Evolutionary conservation across 306 rosid genomes (phyloP), one percentile per base, ranked within the genome.

Genomic region (Sechiopsis laciniata): DNA sequence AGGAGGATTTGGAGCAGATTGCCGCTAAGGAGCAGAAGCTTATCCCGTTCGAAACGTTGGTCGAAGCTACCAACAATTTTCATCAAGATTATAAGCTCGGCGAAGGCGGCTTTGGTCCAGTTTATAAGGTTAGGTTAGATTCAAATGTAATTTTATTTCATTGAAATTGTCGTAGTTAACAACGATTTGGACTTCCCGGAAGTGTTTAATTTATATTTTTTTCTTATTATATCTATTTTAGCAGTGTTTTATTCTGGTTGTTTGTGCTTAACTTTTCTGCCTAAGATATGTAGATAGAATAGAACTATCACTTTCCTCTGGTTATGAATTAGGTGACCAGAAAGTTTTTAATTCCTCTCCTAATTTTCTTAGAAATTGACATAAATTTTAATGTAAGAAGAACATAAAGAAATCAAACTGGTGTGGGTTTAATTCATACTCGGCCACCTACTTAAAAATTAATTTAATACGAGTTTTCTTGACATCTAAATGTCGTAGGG

Each of bases 71-170:
- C 17, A 85, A 78, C 75, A 80, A 89, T 83, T 94, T 94, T 53
- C 79, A 82, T 57, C 13, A 78, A 8, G 73, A 7, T 72, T 78
- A 87, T 54, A 91, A 89, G 90, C 90, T 94, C 11, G 99, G 99
- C 3, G 78, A 91, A 78, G 99, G 99, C 67, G 99, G 99, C 8
- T 91, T 94, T 78, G 99, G 99, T 67, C 97, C 98, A 7, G 98
- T 94, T 74, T 94, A 37, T 78, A 94, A 86, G 97, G 97, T 91
- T 75, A 86, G 97, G 97, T 90, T 62, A 24, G 71, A 62, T 74
- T 75, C 37, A 8, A 13, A 40, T 57, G 10, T 6, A 4, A 10
- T 42, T 5, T 2, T 4, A 10, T 42, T n/a, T n/a, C n/a, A n/a
- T 65, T 16, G 16, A 65, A 17, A 10, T 5, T 35, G 48, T 63